A percentile compares a stretch with the other conserved stretches of the same genome.
These are phyloP conservation scores for Penicillium carneum DNA, from an alignment of 2,329 filamentous ascomycete species.

Conservation along the genomic window DNA sequence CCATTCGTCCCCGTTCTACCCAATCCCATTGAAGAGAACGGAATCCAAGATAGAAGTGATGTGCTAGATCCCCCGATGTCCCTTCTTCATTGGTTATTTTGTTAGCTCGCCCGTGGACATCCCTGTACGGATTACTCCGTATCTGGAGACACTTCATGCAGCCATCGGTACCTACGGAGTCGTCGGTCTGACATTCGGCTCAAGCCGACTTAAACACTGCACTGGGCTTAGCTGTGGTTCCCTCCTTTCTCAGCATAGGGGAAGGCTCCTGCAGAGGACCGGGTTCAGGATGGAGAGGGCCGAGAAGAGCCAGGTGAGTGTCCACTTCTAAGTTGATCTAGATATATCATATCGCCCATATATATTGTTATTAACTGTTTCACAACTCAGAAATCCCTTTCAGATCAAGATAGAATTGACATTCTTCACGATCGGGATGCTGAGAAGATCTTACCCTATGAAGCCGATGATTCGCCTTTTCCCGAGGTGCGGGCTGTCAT, in stretches of 20 bases:
- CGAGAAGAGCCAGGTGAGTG: slow-evolving; percentile 25
- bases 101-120: slow-evolving; percentile 1
- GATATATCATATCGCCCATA: neutral
- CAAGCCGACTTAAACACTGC: slow-evolving; percentile 9
- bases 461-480: slow-evolving; percentile 49
- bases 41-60: neutral
- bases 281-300: slow-evolving; percentile 17
- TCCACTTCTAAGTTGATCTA: neutral
- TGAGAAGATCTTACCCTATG: slow-evolving; percentile 44
- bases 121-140: neutral
- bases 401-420: slow-evolving; percentile 28
- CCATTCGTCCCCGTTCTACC: neutral
- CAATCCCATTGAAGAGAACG: slow-evolving; percentile 7
- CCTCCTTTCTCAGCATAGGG: neutral
- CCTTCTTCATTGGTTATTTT: slow-evolving; percentile 3
- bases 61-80: neutral
- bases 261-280: neutral
- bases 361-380: slow-evolving; percentile 20
- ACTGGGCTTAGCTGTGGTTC: neutral
- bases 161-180: neutral
- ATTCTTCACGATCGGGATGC: slow-evolving; percentile 45
- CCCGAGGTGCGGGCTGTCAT: slow-evolving; percentile 51
- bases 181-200: slow-evolving; percentile 3
- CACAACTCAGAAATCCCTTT: slow-evolving; percentile 4
- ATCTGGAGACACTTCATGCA: slow-evolving; percentile 9